Conservation (phyloP, 2,329 filamentous ascomycete genomes). For the Sarocladium brachiariae region DNA sequence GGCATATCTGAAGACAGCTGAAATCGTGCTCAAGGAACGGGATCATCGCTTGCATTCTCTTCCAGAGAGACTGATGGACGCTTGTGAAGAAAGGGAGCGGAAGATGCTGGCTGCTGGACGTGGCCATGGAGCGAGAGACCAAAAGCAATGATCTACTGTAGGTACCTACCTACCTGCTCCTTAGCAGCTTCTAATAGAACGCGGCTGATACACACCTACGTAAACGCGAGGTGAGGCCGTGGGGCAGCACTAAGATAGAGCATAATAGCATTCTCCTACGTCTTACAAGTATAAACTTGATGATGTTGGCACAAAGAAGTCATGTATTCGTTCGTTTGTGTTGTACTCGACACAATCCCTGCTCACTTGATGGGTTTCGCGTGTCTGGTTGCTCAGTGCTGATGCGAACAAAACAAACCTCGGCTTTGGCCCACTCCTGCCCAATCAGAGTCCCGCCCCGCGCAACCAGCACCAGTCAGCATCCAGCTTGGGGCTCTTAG, state of each 20-base stretch:
- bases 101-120: not conserved
- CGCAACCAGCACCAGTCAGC: not conserved
- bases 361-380: too few relatives aligned
- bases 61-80: not conserved
- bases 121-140: not conserved
- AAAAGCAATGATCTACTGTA: not conserved
- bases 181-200: too few relatives aligned
- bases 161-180: too few relatives aligned
- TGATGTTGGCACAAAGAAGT: too few relatives aligned
- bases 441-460: not conserved
- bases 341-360: too few relatives aligned
- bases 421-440: not conserved
- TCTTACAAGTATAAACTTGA: too few relatives aligned
- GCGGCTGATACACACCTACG: too few relatives aligned
- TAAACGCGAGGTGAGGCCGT: too few relatives aligned
- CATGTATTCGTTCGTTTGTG: too few relatives aligned
- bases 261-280: too few relatives aligned
- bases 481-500: not conserved
- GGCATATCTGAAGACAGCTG: not conserved
- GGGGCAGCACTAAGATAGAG: too few relatives aligned
- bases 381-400: slow-evolving; percentile 4
- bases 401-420: slow-evolving; percentile 6
- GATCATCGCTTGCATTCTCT: not conserved
- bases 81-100: slow-evolving; percentile 2
- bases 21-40: not conserved